phyloP scores from a whole-genome alignment of 148 eudicot genomes.

The Rhododendron molle region DNA sequence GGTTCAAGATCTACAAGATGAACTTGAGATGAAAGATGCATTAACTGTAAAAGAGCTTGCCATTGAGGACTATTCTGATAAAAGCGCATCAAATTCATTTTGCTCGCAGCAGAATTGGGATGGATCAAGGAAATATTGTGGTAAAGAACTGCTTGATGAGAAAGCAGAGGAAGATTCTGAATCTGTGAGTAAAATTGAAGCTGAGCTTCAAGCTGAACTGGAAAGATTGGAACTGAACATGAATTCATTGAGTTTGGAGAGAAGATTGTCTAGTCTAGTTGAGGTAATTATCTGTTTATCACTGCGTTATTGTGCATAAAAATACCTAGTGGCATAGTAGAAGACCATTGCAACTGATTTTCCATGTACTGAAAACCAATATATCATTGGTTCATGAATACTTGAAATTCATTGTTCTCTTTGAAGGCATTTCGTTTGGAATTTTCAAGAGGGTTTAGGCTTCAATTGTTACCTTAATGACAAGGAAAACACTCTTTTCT shows the following conservation, averaged over 20 bases:
- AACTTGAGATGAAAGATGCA: slow-evolving; percentile 91
- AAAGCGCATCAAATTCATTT: slow-evolving; percentile 22
- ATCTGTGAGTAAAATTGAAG: slow-evolving; percentile 80
- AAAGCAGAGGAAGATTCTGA: slow-evolving; percentile 36
- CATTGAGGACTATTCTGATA: slow-evolving; percentile 31
- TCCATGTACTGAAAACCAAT: not conserved
- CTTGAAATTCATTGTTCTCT: not conserved
- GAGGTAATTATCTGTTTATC: slow-evolving; percentile 45
- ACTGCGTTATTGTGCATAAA: not conserved
- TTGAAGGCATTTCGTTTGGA: not conserved
- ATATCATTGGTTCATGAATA: not conserved
- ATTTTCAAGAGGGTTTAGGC: not conserved
- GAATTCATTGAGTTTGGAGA: slow-evolving; percentile 49
- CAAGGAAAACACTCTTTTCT: not conserved
- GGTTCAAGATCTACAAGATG: slow-evolving; percentile 94
- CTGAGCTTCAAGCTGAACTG: slow-evolving; percentile 97
- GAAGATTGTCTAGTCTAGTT: slow-evolving; percentile 33
- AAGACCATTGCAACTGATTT: not conserved
- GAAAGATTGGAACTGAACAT: slow-evolving; percentile 80
- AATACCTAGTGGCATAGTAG: not conserved
- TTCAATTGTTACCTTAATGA: not conserved
- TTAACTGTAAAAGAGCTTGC: slow-evolving; percentile 79
- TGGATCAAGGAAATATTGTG: slow-evolving; percentile 15
- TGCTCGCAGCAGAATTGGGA: slow-evolving; percentile 31
- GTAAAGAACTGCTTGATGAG: slow-evolving; percentile 29